Conservation (phyloP, 768 basidiomycete species). For the Podaxis mareebaensis region DNA sequence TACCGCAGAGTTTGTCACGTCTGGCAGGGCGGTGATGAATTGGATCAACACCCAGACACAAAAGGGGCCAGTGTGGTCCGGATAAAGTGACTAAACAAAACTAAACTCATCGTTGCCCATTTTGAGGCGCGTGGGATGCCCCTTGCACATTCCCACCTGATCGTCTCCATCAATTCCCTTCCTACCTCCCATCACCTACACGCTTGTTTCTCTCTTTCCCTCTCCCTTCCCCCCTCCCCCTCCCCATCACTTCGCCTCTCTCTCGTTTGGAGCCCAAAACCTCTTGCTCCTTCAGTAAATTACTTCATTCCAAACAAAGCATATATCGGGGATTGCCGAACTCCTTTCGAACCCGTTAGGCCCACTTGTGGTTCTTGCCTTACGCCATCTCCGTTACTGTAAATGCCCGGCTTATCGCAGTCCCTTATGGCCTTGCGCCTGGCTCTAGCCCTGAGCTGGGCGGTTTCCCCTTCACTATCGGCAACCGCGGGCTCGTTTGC, state of each 20-base stretch:
- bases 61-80: not conserved
- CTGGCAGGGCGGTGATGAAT: too few relatives aligned
- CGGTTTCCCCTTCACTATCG: conserved; percentile 11
- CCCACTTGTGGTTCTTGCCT: not conserved
- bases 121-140: conserved; percentile 1
- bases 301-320: not conserved
- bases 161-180: conserved; percentile 2
- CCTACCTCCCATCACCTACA: conserved; percentile 6
- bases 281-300: not conserved
- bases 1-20: too few relatives aligned
- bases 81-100: not conserved
- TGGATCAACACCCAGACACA: not conserved
- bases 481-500: conserved; percentile 18
- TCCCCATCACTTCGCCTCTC: not conserved
- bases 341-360: not conserved
- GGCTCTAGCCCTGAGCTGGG: conserved; percentile 13
- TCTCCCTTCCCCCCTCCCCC: not conserved
- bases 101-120: not conserved
- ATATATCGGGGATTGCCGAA: not conserved
- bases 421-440: conserved; percentile 5
- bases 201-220: not conserved
- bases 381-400: not conserved
- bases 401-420: conserved; percentile 12
- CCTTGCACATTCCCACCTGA: not conserved
- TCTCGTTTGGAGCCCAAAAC: not conserved